Evolutionary conservation across 2,329 filamentous ascomycete species (phyloP).

Genomic region (Alternaria sp.): DNA sequence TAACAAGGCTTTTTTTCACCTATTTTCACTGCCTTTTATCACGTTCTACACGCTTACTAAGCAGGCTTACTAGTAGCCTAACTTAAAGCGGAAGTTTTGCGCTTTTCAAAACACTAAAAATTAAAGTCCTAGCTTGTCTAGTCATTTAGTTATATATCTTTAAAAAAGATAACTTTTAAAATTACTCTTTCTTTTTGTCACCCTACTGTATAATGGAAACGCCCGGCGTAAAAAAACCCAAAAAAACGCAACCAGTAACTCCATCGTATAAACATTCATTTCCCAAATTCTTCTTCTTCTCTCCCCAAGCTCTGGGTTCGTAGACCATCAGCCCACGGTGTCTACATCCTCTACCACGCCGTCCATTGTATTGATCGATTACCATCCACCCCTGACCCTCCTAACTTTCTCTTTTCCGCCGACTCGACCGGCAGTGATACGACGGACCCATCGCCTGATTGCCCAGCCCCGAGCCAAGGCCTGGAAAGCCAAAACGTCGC

Average conservation of each 20-base stretch:
- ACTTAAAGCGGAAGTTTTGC: too few species aligned
- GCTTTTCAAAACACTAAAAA: too few species aligned
- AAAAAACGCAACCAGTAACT: background rate
- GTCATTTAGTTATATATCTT: too few species aligned
- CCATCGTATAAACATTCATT: background rate
- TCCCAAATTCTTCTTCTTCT: background rate
- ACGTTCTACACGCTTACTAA: too few species aligned
- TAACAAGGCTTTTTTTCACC: too few species aligned
- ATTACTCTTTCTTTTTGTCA: too few species aligned
- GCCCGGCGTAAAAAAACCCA: background rate
- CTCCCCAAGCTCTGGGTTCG: background rate
- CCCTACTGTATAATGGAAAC: background rate
- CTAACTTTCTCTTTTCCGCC: slow-evolving; percentile 48
- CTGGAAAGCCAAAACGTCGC: slow-evolving; percentile 55
- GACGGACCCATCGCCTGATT: slow-evolving; percentile 44
- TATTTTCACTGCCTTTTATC: too few species aligned
- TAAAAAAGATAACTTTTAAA: too few species aligned
- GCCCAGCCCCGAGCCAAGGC: slow-evolving; percentile 54
- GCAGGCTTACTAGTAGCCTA: too few species aligned
- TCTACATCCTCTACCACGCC: background rate
- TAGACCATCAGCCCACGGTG: background rate
- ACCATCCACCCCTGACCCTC: slow-evolving; percentile 51
- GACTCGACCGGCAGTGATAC: slow-evolving; percentile 38
- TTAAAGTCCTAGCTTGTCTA: too few species aligned
- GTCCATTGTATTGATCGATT: background rate